phyloP scores from a whole-genome alignment of 2,329 filamentous ascomycete species.

The Aspergillus pseudoviridinutans region DNA sequence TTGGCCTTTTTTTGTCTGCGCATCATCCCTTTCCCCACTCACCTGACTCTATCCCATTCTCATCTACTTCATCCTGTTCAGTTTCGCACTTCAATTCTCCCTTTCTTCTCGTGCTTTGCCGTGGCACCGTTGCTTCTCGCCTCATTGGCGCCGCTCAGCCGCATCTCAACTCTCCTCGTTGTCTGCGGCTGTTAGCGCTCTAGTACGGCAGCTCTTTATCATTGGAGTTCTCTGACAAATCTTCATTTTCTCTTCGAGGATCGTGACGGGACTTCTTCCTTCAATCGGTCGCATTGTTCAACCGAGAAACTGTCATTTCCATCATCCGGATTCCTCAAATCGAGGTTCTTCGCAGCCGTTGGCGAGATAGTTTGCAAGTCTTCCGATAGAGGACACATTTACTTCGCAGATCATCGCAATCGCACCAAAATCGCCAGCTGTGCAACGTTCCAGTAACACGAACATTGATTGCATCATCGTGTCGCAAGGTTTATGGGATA shows the following conservation, averaged over 20 bases:
- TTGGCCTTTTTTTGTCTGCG: slow-evolving; percentile 1
- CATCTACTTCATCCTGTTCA: not conserved
- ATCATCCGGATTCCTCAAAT: not conserved
- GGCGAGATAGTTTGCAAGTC: not conserved
- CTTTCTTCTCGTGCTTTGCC: slow-evolving; percentile 8
- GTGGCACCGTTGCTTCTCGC: slow-evolving; percentile 6
- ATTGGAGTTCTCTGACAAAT: not conserved
- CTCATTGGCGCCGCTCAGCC: slow-evolving; percentile 1
- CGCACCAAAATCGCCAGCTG: slow-evolving; percentile 12
- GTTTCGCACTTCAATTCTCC: slow-evolving; percentile 7
- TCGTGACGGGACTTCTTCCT: not conserved
- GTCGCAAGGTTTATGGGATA: slow-evolving; percentile 22
- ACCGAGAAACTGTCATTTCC: not conserved
- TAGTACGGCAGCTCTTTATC: not conserved
- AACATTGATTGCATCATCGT: slow-evolving; percentile 29
- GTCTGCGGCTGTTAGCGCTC: slow-evolving; percentile 3
- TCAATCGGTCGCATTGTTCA: not conserved
- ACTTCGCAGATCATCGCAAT: not conserved
- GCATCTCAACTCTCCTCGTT: slow-evolving; percentile 1
- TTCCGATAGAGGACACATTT: not conserved
- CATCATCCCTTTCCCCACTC: slow-evolving; percentile 4
- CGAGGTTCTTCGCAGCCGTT: not conserved
- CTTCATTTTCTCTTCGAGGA: not conserved
- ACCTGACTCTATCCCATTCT: slow-evolving; percentile 1
- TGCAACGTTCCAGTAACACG: slow-evolving; percentile 17